Conservation (phyloP, 352 stramenopile species). For the Hyaloperonospora arabidopsidis region DNA sequence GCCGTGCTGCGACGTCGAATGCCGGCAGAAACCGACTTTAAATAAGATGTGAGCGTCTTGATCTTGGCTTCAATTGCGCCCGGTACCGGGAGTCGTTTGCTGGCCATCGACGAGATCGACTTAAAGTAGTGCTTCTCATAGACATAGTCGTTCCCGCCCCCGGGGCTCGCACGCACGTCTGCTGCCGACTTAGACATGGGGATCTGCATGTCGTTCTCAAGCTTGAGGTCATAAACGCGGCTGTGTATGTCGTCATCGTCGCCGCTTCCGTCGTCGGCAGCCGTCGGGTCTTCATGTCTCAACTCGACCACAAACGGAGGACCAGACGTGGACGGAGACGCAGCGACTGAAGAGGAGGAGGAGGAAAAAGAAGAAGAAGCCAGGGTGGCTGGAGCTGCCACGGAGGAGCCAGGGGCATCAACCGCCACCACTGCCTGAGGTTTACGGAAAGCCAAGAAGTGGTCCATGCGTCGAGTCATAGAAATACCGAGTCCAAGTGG, state of each 20-base stretch:
- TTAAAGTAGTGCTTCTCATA: constrained; percentile 22
- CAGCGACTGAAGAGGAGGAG: constrained; percentile 2
- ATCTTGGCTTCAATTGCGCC: constrained; percentile 32
- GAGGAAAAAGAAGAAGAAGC: constrained; percentile 9
- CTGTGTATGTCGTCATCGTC: constrained; percentile 23
- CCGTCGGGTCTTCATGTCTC: constrained; percentile 21
- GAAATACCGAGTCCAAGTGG: constrained; percentile 4
- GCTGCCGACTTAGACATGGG: constrained; percentile 20
- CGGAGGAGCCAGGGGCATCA: constrained; percentile 8
- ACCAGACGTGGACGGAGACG: constrained; percentile 10
- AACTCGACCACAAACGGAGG: constrained; percentile 16
- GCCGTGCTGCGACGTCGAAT: constrained; percentile 31
- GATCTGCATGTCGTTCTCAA: constrained; percentile 25
- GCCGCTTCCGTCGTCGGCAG: constrained; percentile 17
- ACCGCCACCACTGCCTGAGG: constrained; percentile 12
- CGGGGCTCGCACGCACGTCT: constrained; percentile 23
- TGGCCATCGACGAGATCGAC: constrained; percentile 9
- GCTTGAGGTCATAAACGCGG: constrained; percentile 37
- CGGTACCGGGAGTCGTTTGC: constrained; percentile 6
- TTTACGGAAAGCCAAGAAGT: constrained; percentile 20
- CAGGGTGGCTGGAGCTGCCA: constrained; percentile 6
- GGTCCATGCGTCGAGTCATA: constrained; percentile 30
- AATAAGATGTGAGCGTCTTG: constrained; percentile 37
- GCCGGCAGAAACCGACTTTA: constrained; percentile 36
- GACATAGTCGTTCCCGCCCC: constrained; percentile 15